Percentiles rank a stretch among this genome's conserved stretches.
phyloP scores from a whole-genome alignment of 1,284 basidiomycete genomes.

The Irpex lacteus region DNA sequence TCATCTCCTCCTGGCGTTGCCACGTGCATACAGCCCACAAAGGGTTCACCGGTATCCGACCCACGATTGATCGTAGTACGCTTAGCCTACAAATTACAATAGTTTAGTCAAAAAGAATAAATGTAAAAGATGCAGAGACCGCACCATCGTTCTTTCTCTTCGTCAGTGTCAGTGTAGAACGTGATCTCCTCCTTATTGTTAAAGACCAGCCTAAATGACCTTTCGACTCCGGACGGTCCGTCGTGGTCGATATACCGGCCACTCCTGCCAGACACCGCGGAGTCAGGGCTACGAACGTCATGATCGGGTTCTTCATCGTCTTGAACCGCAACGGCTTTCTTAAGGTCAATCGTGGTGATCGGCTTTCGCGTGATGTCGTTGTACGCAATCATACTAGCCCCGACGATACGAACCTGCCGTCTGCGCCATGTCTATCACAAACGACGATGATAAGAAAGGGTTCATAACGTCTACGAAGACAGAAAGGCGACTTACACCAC shows the following conservation, averaged over 20 bases:
- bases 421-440: slow-evolving; percentile 46
- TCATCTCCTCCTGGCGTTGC: slow-evolving; percentile 62
- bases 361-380: slow-evolving; percentile 93
- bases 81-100: slow-evolving; percentile 59
- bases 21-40: slow-evolving; percentile 88
- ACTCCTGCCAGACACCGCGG: slow-evolving; percentile 35
- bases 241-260: slow-evolving; percentile 59
- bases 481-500: slow-evolving; percentile 46
- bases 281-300: slow-evolving; percentile 42
- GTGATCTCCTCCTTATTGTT: slow-evolving; percentile 77
- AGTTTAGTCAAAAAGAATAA: slow-evolving; percentile 7
- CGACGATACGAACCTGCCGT: slow-evolving; percentile 83
- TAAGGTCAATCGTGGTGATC: slow-evolving; percentile 88
- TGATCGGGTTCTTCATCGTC: slow-evolving; percentile 66
- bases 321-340: slow-evolving; percentile 76
- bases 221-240: slow-evolving; percentile 71
- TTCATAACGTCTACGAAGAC: neutral
- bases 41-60: slow-evolving; percentile 85
- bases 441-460: neutral
- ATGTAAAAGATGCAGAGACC: slow-evolving; percentile 25
- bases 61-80: slow-evolving; percentile 76
- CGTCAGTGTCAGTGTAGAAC: slow-evolving; percentile 91
- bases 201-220: slow-evolving; percentile 87
- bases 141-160: slow-evolving; percentile 86
- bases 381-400: slow-evolving; percentile 86